Conservation (phyloP, 2,329 filamentous ascomycete genomes). For the Nemania sp. region DNA sequence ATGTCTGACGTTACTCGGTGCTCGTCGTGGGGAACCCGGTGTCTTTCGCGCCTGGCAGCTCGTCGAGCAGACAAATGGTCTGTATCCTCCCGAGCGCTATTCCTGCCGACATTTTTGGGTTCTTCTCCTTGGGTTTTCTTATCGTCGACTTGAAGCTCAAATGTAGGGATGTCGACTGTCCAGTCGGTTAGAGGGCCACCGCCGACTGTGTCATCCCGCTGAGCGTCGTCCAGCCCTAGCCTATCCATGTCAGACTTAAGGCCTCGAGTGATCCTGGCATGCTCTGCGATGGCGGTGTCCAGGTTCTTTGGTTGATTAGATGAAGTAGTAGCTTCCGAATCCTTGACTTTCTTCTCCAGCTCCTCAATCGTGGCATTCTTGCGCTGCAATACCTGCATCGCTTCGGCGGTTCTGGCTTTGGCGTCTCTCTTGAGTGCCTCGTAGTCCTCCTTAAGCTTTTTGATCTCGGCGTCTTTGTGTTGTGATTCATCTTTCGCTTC, state of each 20-base stretch:
- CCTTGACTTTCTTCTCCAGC: slow-evolving; percentile 56
- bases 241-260: slow-evolving; percentile 34
- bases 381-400: slow-evolving; percentile 57
- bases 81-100: slow-evolving; percentile 24
- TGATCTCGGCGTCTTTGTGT: slow-evolving; percentile 54
- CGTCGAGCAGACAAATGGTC: slow-evolving; percentile 13
- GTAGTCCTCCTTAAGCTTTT: slow-evolving; percentile 55
- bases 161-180: slow-evolving; percentile 38
- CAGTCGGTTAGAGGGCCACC: slow-evolving; percentile 28
- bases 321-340: slow-evolving; percentile 43
- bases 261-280: slow-evolving; percentile 32
- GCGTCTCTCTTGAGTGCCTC: slow-evolving; percentile 57
- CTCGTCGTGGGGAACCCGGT: slow-evolving; percentile 14
- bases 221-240: slow-evolving; percentile 15
- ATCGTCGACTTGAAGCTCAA: slow-evolving; percentile 33
- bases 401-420: slow-evolving; percentile 57
- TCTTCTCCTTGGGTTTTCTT: slow-evolving; percentile 29
- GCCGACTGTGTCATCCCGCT: slow-evolving; percentile 2
- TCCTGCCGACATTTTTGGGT: slow-evolving; percentile 24
- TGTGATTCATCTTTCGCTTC: slow-evolving; percentile 48
- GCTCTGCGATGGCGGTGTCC: slow-evolving; percentile 22
- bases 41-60: slow-evolving; percentile 10
- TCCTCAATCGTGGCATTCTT: slow-evolving; percentile 61
- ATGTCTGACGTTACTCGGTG: slow-evolving; percentile 31
- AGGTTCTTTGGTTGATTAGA: slow-evolving; percentile 19